phyloP scores from a whole-genome alignment of 2,329 filamentous ascomycete species.

The Mycocentrospora acerina region DNA sequence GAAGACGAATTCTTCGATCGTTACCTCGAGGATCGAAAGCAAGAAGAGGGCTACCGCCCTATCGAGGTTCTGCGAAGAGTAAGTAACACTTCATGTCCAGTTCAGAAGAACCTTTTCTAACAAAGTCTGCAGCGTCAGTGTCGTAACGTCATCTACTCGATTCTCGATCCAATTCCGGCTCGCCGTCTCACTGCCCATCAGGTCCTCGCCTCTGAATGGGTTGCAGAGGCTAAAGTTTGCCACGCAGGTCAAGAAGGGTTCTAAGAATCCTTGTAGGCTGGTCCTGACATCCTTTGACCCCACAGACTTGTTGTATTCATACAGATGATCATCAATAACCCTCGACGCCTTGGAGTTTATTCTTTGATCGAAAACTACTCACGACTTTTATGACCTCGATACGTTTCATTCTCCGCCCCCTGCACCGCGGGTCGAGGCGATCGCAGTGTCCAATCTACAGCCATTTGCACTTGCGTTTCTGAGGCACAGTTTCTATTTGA shows the following conservation, averaged over 20 bases:
- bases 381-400: too few relatives aligned
- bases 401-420: background rate
- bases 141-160: constrained; percentile 98
- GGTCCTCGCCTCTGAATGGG: constrained; percentile 98
- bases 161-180: constrained; percentile 89
- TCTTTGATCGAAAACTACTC: too few relatives aligned
- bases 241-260: constrained; percentile 95
- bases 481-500: constrained; percentile 22
- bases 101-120: constrained; percentile 14
- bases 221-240: constrained; percentile 94
- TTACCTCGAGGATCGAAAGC: constrained; percentile 87
- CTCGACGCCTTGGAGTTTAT: too few relatives aligned
- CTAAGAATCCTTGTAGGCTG: constrained; percentile 47
- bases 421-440: too few relatives aligned
- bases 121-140: constrained; percentile 72
- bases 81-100: constrained; percentile 48
- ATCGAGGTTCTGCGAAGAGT: constrained; percentile 95
- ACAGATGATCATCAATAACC: constrained; percentile 1
- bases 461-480: constrained; percentile 19
- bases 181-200: constrained; percentile 94
- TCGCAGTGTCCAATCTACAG: constrained; percentile 19
- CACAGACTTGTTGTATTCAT: constrained; percentile 11
- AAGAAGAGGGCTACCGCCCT: constrained; percentile 93
- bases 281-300: constrained; percentile 14
- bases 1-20: constrained; percentile 97